Evolutionary conservation across 108 stramenopile species (phyloP), one percentile per base, ranked within the genome.

Genomic region (Cyclostephanos invisitatus): DNA sequence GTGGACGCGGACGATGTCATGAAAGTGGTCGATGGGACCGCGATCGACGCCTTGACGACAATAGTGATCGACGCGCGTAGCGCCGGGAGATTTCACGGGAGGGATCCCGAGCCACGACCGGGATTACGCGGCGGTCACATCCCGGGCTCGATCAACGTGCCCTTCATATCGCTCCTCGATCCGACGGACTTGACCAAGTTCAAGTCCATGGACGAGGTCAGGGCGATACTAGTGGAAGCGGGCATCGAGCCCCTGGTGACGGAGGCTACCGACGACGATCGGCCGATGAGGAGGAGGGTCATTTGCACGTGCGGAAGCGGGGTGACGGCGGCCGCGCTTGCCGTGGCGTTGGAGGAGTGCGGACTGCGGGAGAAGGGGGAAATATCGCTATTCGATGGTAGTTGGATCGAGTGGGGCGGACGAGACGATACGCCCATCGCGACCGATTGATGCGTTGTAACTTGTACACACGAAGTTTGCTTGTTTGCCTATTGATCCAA

Each of bases 321-420:
- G 20, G 88, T 91, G 15, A 86, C 87, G 24, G 90, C 87, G 10
- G 88, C 88, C 20, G 82, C 80, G 46, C 50, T 89, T 28, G 84
- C 84, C 10, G 62, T 89, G 21, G 88, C 70, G 7, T 78, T 91
- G 54, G 82, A 85, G 32, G 86, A 86, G 65, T 85, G 86, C 44
- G 90, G 90, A 14, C 50, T 83, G 14, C 62, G 64, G 46, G 67
- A 54, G 48, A 67, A 64, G n/a, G 76, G 83, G 29, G 78, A 67
- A 14, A 83, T 85, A 44, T 60, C 40, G 5, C 74, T 91, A 21
- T 91, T 86, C 67, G 90, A 91, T 72, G 90, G 90, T 1, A 86
- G 85, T 67, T 91, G 90, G 90, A 75, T 86, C 49, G 90, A 91
- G 44, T 91, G 86, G 86, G 86, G 84, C 11, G 53, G 65, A 14